Percentiles rank a stretch among this genome's conserved stretches.
Evolutionary conservation across 2,329 filamentous ascomycete genomes (phyloP).

Genomic region (Cryoendolithus antarcticus): DNA sequence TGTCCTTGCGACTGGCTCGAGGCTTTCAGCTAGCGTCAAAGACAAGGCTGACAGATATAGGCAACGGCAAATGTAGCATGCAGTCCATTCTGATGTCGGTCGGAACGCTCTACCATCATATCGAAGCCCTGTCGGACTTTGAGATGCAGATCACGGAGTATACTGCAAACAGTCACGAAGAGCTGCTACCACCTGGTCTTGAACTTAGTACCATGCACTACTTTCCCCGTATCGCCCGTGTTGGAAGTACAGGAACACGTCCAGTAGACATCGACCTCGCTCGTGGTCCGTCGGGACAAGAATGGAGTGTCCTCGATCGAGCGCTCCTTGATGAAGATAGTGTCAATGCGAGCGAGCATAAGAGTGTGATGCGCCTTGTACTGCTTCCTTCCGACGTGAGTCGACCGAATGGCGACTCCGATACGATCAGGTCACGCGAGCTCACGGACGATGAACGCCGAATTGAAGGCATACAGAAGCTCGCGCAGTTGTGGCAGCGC

Average conservation of each 20-base stretch:
- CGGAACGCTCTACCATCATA: constrained; percentile 82
- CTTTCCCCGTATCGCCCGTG: not conserved
- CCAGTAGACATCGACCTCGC: constrained; percentile 1
- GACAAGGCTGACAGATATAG: not conserved
- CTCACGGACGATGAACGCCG: constrained; percentile 74
- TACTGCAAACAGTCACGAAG: constrained; percentile 47
- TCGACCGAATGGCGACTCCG: constrained; percentile 40
- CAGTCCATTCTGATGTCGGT: constrained; percentile 82
- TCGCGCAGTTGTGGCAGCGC: constrained; percentile 86
- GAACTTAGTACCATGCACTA: constrained; percentile 1
- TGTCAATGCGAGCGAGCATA: constrained; percentile 2
- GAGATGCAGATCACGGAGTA: constrained; percentile 90
- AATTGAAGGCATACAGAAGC: constrained; percentile 79
- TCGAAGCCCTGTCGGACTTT: constrained; percentile 72
- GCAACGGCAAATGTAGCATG: not conserved
- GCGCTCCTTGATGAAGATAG: not conserved
- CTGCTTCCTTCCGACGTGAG: constrained; percentile 69
- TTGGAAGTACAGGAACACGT: not conserved
- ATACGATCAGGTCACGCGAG: constrained; percentile 12
- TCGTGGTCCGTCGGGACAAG: constrained; percentile 1
- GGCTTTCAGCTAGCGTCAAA: constrained; percentile 74
- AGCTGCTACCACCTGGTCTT: constrained; percentile 1
- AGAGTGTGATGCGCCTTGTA: constrained; percentile 51
- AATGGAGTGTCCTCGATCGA: constrained; percentile 18
- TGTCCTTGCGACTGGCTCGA: constrained; percentile 75